Percentiles rank a stretch among this genome's conserved stretches.
Evolutionary conservation across 169 alveolate species (phyloP).

Genomic region (Ichthyophthirius multifiliis): DNA sequence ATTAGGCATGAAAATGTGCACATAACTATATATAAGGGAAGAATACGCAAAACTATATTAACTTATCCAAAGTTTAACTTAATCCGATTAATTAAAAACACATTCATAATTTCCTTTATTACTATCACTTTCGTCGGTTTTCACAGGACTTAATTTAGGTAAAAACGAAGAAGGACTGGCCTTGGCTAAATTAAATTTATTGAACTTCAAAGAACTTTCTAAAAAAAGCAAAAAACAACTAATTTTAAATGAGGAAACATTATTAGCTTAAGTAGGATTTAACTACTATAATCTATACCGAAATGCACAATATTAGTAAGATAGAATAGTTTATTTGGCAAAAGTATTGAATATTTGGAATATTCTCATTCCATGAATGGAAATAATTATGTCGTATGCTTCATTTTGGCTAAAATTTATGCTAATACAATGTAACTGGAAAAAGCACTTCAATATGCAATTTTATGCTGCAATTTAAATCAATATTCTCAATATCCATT

Average conservation of each 20-base stretch:
- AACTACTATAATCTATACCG: not conserved
- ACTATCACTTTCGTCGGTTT: not conserved
- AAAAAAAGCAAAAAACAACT: not conserved
- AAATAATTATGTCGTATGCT: not conserved
- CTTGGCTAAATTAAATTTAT: not conserved
- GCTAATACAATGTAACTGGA: not conserved
- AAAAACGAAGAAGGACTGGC: not conserved
- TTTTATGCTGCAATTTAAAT: not conserved
- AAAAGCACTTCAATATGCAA: not conserved
- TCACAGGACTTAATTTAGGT: not conserved
- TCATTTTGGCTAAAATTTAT: not conserved
- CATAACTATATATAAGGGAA: not conserved
- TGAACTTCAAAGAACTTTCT: not conserved
- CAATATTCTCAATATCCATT: not conserved
- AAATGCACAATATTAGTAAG: constrained; percentile 3
- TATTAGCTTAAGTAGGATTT: not conserved
- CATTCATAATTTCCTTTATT: not conserved
- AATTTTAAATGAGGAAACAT: not conserved
- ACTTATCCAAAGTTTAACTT: not conserved
- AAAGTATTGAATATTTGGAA: not conserved
- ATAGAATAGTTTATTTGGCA: not conserved
- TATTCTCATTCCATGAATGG: not conserved
- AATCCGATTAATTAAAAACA: not conserved
- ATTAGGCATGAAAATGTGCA: not conserved
- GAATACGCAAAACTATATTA: not conserved